Base-by-base conservation (phyloP, 176 grass and related monocot species). In the Pontederia paniculata region DNA sequence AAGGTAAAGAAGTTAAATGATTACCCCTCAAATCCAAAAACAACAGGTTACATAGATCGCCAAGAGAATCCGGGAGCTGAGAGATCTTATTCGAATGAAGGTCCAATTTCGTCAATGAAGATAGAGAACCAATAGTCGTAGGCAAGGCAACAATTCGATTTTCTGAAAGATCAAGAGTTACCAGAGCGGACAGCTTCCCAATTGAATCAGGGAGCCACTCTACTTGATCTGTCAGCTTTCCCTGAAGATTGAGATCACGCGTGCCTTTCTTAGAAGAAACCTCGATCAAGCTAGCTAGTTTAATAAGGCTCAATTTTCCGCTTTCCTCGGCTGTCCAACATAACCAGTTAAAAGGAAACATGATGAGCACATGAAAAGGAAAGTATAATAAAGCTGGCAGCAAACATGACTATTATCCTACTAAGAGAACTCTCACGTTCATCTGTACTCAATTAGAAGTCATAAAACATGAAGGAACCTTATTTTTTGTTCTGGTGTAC, bases 201-300 rank as follows among this genome's bases (percentile, higher is more conserved):
- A 98, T 86, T 28, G 93, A 98, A 42, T 73, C 77, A 15, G 93
- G 93, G 72, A 98, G 93, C 93, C 93, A 98, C 65, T 98, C 93
- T 5, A 98, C 81, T 60, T 98, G 93, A 51, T 98, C 93, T 19
- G 72, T 73, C 64, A 98, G 77, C 57, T 91, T 98, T 15, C 93
- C 86, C 21, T 73, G 75, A 52, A 98, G 93, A 60, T 82, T 76
- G 63, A 98, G 70, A 62, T 88, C 77, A 50, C 70, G 74, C 6
- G 57, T 67, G 71, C 81, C 93, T 66, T 84, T 78, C 62, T 88
- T 97, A 28, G 93, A 86, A 19, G 77, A 81, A 70, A 72, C 78
- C 57, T 97, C 93, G 59, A 98, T 98, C 41, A 98, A 68, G 55
- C 86, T 88, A 63, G 93, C 93, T 17, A 98, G 77, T 88, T 98